Evolutionary conservation across 345 rosid genomes (phyloP).

Genomic region (Melaleuca quinquenervia): DNA sequence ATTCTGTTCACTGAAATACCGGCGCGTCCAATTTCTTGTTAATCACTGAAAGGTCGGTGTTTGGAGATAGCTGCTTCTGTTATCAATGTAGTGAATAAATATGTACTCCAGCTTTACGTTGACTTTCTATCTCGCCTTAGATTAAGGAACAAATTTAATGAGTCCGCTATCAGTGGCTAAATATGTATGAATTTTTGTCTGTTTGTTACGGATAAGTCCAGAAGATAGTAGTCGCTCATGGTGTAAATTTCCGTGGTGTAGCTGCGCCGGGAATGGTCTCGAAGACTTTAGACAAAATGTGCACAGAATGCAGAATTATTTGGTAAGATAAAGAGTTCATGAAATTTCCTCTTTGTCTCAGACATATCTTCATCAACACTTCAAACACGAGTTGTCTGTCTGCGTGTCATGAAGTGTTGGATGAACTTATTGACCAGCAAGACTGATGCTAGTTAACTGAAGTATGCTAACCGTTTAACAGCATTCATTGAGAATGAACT

Average conservation of each 20-base stretch:
- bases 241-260: background rate
- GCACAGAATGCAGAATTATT: background rate
- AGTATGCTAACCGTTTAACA: accelerated
- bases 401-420: too few species aligned
- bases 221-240: background rate
- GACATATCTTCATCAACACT: too few species aligned
- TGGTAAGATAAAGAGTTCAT: background rate
- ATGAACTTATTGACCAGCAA: too few species aligned
- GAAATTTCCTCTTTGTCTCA: too few species aligned
- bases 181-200: background rate
- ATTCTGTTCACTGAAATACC: too few species aligned
- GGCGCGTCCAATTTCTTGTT: too few species aligned
- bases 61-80: background rate
- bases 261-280: background rate
- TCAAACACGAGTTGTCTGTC: too few species aligned
- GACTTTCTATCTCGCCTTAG: background rate
- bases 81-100: background rate
- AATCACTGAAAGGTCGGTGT: too few species aligned
- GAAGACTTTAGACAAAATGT: background rate
- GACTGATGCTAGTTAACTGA: too few species aligned
- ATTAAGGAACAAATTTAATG: background rate
- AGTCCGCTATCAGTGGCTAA: background rate
- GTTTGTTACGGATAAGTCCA: background rate
- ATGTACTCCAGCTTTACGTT: background rate
- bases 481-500: background rate